Evolutionary conservation across 192 early-diverging fungal genomes (phyloP), one percentile per base, ranked within the genome.

Genomic region (Coemansia sp.): DNA sequence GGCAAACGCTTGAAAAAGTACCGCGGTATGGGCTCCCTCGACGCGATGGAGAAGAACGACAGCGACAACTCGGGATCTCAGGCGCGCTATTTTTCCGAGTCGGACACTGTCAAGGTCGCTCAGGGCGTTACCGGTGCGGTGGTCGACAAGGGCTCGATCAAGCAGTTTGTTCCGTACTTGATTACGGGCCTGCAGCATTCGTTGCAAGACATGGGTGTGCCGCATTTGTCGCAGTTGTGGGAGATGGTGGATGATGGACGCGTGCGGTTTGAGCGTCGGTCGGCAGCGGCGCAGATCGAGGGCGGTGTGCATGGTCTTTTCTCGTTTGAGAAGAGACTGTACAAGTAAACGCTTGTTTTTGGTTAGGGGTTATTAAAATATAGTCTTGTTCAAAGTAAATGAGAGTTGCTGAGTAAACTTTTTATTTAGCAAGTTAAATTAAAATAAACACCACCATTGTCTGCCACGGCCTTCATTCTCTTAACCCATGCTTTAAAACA

Each of bases 1-100:
- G 97, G 97, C 61, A 89, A 96, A 84, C 89, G 95, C 47, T 78
- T 98, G 68, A 98, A 98, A 84, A 93, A 92, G 84, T 98, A 98
- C 88, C 94, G 97, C 65, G 97, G 97, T 59, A 98, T 98, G 97
- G 97, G 97, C 10, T 93, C 92, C 11, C 84, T 98, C 38, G 97
- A 98, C 74, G 97, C 97, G 38, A 98, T 98, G 97, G 83, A 85
- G 58, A 82, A 78, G 63, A 83, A 79, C 50, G 71, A 72, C 50
- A 73, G 69, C 57, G 76, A 79, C 35, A 91, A 93, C 72, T 89
- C 87, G 47, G 90, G 90, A 10, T 88, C 88, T 22, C 87, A 90
- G 86, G 89, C 89, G 27, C 92, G 97, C 54, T 98, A 98, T 83
- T 98, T 94, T 76, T 92, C 90, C 47, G 97, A 98, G 80, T 89